Conservation (phyloP, 495 filamentous ascomycete species). For the Aspergillus sclerotiicarbonarius region DNA sequence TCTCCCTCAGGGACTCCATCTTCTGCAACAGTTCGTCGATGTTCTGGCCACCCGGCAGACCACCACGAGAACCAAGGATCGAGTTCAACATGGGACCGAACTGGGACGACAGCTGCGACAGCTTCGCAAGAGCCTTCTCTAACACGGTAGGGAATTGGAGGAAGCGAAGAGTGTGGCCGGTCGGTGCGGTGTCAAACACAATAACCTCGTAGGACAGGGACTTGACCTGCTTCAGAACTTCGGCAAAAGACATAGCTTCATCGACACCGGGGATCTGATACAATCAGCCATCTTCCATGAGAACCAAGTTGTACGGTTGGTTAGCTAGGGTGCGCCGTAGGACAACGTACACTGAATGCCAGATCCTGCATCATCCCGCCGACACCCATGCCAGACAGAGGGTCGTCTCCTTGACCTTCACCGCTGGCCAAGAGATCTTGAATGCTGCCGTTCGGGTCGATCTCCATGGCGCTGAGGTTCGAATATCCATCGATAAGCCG, state of each 20-base stretch:
- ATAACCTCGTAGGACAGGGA: conserved; percentile 98
- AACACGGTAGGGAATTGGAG: conserved; percentile 97
- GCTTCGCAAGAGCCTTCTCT: conserved; percentile 95
- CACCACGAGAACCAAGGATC: conserved; percentile 77
- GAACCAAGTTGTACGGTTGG: neutral
- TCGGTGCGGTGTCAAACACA: conserved; percentile 98
- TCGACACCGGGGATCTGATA: conserved; percentile 93
- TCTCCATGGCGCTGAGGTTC: conserved; percentile 98
- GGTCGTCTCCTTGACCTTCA: conserved; percentile 69
- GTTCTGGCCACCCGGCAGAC: conserved; percentile 86
- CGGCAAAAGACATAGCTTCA: conserved; percentile 99
- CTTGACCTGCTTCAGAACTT: conserved; percentile 98
- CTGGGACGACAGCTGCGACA: conserved; percentile 88
- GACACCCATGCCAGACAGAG: conserved; percentile 63
- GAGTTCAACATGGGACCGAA: conserved; percentile 96
- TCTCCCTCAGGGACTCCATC: conserved; percentile 87
- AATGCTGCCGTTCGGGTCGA: conserved; percentile 97
- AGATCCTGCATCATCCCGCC: conserved; percentile 75
- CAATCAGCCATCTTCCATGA: conserved; percentile 19
- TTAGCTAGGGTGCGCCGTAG: neutral
- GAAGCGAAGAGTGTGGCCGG: conserved; percentile 98
- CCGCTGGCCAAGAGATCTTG: conserved; percentile 86
- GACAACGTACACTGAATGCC: conserved; percentile 61
- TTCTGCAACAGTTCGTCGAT: conserved; percentile 89
- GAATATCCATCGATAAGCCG: conserved; percentile 86